phyloP scores from a whole-genome alignment of 2,329 filamentous ascomycete species.

The Aureobasidium sp. region DNA sequence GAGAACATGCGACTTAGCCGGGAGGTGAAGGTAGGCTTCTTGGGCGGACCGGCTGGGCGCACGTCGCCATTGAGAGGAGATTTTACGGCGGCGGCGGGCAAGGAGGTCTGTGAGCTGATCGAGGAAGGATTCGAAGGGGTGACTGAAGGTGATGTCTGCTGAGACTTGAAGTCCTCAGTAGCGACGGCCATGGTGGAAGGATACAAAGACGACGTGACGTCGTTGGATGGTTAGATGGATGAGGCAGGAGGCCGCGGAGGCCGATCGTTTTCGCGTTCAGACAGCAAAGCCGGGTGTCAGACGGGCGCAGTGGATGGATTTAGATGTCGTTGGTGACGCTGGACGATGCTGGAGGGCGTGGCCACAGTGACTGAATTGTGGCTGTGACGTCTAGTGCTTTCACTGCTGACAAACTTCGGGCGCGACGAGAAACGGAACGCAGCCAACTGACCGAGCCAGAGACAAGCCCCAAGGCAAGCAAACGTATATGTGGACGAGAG shows the following conservation, averaged over 20 bases:
- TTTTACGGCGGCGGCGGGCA: slow-evolving; percentile 11
- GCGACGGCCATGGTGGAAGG: slow-evolving; percentile 8
- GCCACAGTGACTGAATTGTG: background rate
- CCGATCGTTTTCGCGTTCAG: background rate
- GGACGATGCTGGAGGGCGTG: background rate
- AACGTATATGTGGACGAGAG: background rate
- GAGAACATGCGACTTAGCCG: slow-evolving; percentile 37
- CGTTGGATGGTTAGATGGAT: background rate
- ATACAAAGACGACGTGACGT: background rate
- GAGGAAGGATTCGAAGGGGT: slow-evolving; percentile 14
- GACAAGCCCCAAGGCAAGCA: background rate
- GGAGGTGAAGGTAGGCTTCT: slow-evolving; percentile 32
- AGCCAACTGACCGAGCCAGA: slow-evolving; percentile 3
- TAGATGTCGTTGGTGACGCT: background rate
- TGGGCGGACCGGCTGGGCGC: slow-evolving; percentile 22
- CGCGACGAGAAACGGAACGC: background rate
- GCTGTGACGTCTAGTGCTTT: slow-evolving; percentile 8
- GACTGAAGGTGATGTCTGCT: slow-evolving; percentile 2
- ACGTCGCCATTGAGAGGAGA: slow-evolving; percentile 15
- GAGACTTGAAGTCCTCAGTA: slow-evolving; percentile 2
- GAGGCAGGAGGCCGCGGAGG: slow-evolving; percentile 4
- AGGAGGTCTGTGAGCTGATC: slow-evolving; percentile 20
- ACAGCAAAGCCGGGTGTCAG: background rate
- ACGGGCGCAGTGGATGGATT: background rate
- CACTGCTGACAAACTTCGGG: slow-evolving; percentile 10